Conservation (phyloP, 345 rosid genomes). For the Citrus unshiu region DNA sequence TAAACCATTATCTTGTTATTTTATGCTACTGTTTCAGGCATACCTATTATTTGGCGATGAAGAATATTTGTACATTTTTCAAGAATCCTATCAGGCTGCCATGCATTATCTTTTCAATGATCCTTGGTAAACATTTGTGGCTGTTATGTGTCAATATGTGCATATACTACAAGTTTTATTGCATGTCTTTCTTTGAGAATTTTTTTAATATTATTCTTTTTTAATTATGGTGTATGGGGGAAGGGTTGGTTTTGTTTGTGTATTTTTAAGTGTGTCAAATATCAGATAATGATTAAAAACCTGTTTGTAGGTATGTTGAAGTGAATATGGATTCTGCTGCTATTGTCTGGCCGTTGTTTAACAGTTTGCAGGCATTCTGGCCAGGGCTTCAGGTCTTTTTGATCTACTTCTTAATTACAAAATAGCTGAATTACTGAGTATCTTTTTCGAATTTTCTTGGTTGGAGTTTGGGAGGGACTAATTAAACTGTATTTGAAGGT, state of each 20-base stretch:
- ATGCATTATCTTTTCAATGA: conserved; percentile 89
- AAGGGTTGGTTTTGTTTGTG: neutral
- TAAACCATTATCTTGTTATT: neutral
- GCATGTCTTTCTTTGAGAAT: neutral
- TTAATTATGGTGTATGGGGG: neutral
- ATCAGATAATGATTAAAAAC: conserved; percentile 10
- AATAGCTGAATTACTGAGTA: neutral
- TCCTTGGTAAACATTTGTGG: conserved; percentile 78
- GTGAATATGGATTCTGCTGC: conserved; percentile 99
- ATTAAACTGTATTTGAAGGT: conserved; percentile 49
- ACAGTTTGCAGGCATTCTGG: conserved; percentile 99
- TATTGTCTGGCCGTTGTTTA: conserved; percentile 92
- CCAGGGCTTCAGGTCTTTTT: conserved; percentile 93
- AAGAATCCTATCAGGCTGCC: conserved; percentile 90
- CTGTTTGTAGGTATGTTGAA: conserved; percentile 80
- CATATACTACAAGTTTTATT: conserved; percentile 13
- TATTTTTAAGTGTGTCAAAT: neutral
- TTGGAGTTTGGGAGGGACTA: neutral
- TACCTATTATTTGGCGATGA: conserved; percentile 94
- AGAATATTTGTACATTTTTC: conserved; percentile 86
- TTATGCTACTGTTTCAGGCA: conserved; percentile 55
- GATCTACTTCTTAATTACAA: conserved; percentile 2
- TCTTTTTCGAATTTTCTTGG: neutral
- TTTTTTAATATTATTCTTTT: too few species aligned
- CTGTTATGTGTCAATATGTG: conserved; percentile 20